phyloP scores from a whole-genome alignment of 371 early-diverging fungal species.

The Chytridium lagenaria region DNA sequence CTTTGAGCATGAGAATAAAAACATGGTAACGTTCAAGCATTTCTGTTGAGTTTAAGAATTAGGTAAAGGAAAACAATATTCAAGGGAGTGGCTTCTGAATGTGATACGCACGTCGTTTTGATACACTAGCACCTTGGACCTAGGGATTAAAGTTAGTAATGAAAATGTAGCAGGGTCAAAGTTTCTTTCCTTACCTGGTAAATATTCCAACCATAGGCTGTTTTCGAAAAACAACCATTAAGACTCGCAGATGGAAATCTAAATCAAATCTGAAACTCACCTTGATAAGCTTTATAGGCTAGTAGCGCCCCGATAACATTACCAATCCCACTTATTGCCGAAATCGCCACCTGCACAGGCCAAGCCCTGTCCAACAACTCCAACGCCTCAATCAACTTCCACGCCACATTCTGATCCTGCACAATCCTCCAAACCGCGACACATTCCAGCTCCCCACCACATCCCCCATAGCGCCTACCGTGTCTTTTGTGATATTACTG shows the following conservation, averaged over 20 bases:
- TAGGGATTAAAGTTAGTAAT: background rate
- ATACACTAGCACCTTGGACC: constrained; percentile 34
- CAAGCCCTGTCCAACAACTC: background rate
- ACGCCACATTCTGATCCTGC: background rate
- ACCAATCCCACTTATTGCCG: constrained; percentile 24
- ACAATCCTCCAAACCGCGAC: background rate
- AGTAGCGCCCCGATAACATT: constrained; percentile 19
- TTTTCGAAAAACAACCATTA: background rate
- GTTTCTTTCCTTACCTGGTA: constrained; percentile 18
- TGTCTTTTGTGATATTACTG: too few species aligned
- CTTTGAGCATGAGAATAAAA: constrained; percentile 34
- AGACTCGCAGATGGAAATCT: background rate
- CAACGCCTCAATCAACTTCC: background rate
- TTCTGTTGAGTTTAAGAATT: constrained; percentile 5
- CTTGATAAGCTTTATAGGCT: constrained; percentile 32
- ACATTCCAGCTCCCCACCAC: background rate
- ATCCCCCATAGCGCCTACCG: background rate
- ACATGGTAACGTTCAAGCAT: constrained; percentile 30
- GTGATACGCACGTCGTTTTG: constrained; percentile 25
- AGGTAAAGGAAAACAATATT: background rate
- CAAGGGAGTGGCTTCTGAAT: background rate
- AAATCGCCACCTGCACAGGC: constrained; percentile 19
- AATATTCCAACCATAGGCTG: constrained; percentile 34
- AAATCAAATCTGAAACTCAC: background rate
- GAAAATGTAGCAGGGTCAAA: background rate